Evolutionary conservation across 163 green algal genomes (phyloP), one percentile per base, ranked within the genome.

Genomic region (Prototheca cutis): DNA sequence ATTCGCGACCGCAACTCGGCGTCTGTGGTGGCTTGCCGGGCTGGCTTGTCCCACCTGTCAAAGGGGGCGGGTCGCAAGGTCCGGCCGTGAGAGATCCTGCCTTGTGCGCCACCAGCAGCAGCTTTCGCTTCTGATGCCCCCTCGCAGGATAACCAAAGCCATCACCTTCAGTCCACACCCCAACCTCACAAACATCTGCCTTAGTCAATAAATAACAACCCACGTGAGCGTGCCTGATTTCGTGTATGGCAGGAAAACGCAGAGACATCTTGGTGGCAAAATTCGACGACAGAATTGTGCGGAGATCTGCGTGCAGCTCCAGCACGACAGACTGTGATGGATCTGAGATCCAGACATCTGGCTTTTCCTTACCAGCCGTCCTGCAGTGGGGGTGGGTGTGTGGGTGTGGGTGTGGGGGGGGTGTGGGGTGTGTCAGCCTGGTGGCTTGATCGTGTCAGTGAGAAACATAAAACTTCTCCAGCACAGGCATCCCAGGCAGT

Each of bases 291-390:
- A 36, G 25, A 23, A 75, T 67, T 45, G 42, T 28, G 47, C 67
- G 59, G 27, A 70, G 30, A 48, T 75, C 67, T 13, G 61, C 61
- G 2, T 51, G 24, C 4, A 86, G 65, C 67, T 85, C 39, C 4
- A 88, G 40, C 32, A 86, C 78, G 28, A 82, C 29, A n/a, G 70
- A 80, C 39, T 64, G 53, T 25, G 53, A 48, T 0, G 73, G 70
- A 52, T 89, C 76, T 4, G 36, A 59, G 29, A 89, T 65, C 80
- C 80, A 89, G 31, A 80, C 62, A 55, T 89, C 75, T 10, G 79
- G 79, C 58, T 54, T 36, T 53, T 75, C 76, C 27, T 67, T 72
- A 4, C 40, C 34, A 21, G 40, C 54, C 17, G 30, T 48, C 49
- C 49, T 57, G 49, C 49, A 18, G 7, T 53, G 45, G 23, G 2